phyloP scores from a whole-genome alignment of 139 green algal genomes.

The Mesotaenium endlicherianum region DNA sequence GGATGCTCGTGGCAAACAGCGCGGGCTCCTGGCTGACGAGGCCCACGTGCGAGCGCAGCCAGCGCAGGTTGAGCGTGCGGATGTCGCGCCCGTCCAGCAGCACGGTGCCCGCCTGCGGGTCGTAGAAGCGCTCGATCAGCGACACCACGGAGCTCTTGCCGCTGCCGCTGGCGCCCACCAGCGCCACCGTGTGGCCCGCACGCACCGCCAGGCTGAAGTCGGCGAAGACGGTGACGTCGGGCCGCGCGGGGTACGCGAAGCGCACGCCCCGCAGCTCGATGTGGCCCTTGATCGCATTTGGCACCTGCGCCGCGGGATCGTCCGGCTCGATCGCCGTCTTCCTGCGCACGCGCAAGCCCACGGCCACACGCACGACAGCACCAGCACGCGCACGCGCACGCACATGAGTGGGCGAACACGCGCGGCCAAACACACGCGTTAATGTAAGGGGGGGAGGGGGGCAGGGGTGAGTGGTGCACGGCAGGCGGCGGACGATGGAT shows the following conservation, averaged over 20 bases:
- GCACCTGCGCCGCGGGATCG: slow-evolving; percentile 10
- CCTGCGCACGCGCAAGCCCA: too few relatives aligned
- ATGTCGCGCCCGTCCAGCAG: slow-evolving; percentile 81
- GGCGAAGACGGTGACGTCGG: slow-evolving; percentile 51
- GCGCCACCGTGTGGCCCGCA: slow-evolving; percentile 80
- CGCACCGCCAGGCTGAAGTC: slow-evolving; percentile 45
- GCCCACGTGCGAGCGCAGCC: slow-evolving; percentile 71
- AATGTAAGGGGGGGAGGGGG: too few relatives aligned
- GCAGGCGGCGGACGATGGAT: too few relatives aligned
- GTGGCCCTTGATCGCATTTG: slow-evolving; percentile 18
- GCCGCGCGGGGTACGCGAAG: slow-evolving; percentile 79
- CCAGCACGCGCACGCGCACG: too few relatives aligned
- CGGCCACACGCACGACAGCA: too few relatives aligned
- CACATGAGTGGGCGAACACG: too few relatives aligned
- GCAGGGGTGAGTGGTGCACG: too few relatives aligned
- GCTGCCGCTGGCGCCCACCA: slow-evolving; percentile 82
- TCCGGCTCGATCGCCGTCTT: slow-evolving; percentile 28
- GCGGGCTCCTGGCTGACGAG: slow-evolving; percentile 91
- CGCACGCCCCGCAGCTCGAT: slow-evolving; percentile 70
- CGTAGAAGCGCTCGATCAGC: slow-evolving; percentile 89
- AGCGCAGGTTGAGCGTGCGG: slow-evolving; percentile 65
- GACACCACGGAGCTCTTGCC: slow-evolving; percentile 76
- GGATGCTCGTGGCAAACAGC: slow-evolving; percentile 68
- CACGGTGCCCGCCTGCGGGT: slow-evolving; percentile 63
- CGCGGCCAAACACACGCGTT: too few relatives aligned